These are phyloP conservation scores for Helicostylum pulchrum DNA, from an alignment of 192 early-diverging fungal genomes.

Conservation along the genomic window DNA sequence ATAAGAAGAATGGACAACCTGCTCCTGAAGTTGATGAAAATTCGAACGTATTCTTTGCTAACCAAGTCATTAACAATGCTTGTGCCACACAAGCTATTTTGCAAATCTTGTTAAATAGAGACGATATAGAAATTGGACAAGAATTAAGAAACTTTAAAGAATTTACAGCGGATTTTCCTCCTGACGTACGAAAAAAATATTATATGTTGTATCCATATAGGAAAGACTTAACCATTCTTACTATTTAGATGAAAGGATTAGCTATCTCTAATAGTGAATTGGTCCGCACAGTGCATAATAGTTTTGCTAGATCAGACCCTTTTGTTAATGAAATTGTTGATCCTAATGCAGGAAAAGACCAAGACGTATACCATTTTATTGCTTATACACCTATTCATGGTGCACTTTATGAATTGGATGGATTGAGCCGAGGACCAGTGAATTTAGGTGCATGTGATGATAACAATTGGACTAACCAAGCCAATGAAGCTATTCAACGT, in stretches of 20 bases:
- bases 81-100: constrained; percentile 87
- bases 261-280: constrained; percentile 77
- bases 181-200: constrained; percentile 49
- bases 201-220: background rate
- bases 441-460: constrained; percentile 64
- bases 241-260: constrained; percentile 61
- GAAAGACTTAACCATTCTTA: background rate
- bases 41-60: constrained; percentile 67
- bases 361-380: constrained; percentile 81
- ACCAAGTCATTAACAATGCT: constrained; percentile 79
- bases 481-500: constrained; percentile 61
- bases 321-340: constrained; percentile 66
- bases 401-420: constrained; percentile 75
- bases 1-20: constrained; percentile 13
- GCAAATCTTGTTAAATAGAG: constrained; percentile 67
- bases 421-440: constrained; percentile 63
- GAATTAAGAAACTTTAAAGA: constrained; percentile 64
- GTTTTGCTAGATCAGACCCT: constrained; percentile 74
- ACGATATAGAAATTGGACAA: constrained; percentile 66
- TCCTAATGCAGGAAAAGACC: constrained; percentile 51
- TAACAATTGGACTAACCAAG: constrained; percentile 63
- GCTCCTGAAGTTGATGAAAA: constrained; percentile 11
- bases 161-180: constrained; percentile 67
- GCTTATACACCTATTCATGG: constrained; percentile 73
- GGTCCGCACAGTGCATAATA: constrained; percentile 75